phyloP scores from a whole-genome alignment of 73 alveolate genomes.

The Tetrahymena thermophila region DNA sequence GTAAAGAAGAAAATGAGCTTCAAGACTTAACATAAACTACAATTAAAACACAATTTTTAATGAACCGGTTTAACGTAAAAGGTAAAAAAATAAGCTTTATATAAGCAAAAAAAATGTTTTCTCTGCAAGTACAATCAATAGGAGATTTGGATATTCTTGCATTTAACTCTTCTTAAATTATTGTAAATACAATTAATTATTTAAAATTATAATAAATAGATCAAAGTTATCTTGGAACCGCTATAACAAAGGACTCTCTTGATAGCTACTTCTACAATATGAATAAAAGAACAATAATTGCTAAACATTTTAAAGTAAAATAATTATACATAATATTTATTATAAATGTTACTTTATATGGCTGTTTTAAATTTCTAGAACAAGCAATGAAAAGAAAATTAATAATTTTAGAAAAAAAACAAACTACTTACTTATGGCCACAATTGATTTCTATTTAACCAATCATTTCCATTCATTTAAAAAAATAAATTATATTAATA shows the following conservation, averaged over 20 bases:
- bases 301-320: background rate
- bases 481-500: background rate
- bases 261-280: background rate
- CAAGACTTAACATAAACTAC: background rate
- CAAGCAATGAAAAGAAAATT: background rate
- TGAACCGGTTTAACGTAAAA: background rate
- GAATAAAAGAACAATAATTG: background rate
- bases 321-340: background rate
- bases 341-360: background rate
- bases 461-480: background rate
- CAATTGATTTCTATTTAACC: too few species aligned
- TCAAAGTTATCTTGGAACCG: background rate
- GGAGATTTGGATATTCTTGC: too few species aligned
- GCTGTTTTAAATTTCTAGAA: background rate
- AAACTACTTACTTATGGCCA: background rate
- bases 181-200: background rate
- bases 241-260: background rate
- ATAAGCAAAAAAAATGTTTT: background rate
- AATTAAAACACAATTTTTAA: background rate
- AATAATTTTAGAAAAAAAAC: background rate
- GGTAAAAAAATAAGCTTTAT: background rate
- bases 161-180: too few species aligned
- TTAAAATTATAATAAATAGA: background rate
- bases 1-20: background rate
- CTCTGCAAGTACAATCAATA: too few species aligned